Percentiles rank a stretch among this genome's conserved stretches.
Conservation (phyloP, 2,329 filamentous ascomycete species). For the Alternaria ventricosa region DNA sequence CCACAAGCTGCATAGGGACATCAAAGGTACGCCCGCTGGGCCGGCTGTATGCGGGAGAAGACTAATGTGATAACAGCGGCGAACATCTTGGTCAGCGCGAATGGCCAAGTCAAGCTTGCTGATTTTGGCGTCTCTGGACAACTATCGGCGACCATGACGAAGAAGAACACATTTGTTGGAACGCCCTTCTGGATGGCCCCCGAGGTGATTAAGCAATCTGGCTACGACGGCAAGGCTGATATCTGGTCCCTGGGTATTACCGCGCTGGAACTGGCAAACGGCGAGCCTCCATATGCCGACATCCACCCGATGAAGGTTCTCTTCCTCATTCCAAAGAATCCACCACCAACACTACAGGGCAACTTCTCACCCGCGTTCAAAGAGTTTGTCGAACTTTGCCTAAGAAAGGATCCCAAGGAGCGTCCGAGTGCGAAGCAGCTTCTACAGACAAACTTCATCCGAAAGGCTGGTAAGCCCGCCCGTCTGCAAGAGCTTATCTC, state of each 20-base stretch:
- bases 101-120: constrained; percentile 94
- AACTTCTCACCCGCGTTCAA: constrained; percentile 58
- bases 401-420: constrained; percentile 88
- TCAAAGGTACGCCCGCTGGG: constrained; percentile 73
- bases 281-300: constrained; percentile 92
- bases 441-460: constrained; percentile 87
- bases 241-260: constrained; percentile 98
- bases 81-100: constrained; percentile 86
- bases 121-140: constrained; percentile 98
- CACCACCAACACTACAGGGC: constrained; percentile 73
- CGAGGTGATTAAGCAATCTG: constrained; percentile 97
- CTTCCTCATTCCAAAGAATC: constrained; percentile 94
- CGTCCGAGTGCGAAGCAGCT: constrained; percentile 86
- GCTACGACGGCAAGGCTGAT: constrained; percentile 96
- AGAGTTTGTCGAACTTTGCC: constrained; percentile 67
- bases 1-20: constrained; percentile 94
- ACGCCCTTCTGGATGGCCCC: constrained; percentile 99
- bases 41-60: no score
- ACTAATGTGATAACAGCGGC: constrained; percentile 68
- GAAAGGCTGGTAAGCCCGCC: constrained; percentile 91
- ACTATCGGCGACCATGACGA: constrained; percentile 96
- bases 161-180: constrained; percentile 98
- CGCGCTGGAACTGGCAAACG: constrained; percentile 86
- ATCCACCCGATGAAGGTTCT: constrained; percentile 99
- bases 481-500: constrained; percentile 97